Conservation (phyloP, 148 eudicot genomes). For the Dianthus caryophyllus region DNA sequence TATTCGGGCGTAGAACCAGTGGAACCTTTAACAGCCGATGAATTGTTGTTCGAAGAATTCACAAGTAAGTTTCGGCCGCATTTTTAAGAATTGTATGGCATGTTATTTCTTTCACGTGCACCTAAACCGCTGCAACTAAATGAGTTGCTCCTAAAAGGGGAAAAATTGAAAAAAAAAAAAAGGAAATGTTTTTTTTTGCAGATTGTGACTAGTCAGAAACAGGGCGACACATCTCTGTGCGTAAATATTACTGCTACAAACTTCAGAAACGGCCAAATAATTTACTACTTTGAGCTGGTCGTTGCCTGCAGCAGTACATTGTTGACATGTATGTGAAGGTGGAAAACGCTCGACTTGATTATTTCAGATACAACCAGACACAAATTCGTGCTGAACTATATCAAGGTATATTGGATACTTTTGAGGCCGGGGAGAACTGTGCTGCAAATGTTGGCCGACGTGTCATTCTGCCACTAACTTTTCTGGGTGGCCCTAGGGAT, state of each 20-base stretch:
- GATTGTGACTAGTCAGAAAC: background rate
- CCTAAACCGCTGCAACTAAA: background rate
- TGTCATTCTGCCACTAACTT: background rate
- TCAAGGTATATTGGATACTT: background rate
- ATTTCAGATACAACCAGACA: background rate
- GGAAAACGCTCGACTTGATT: background rate
- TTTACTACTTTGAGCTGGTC: background rate
- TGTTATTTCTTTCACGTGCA: too few species aligned
- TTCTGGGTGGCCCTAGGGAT: background rate
- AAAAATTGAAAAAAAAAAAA: background rate
- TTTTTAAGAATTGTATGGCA: too few species aligned
- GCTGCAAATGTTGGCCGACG: background rate
- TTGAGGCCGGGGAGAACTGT: background rate
- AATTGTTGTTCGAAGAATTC: too few species aligned
- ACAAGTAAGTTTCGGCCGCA: too few species aligned
- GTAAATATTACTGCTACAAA: background rate
- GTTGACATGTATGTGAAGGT: constrained; percentile 3
- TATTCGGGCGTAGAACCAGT: too few species aligned
- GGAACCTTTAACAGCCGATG: too few species aligned
- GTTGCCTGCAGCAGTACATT: background rate
- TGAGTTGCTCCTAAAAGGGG: too few species aligned
- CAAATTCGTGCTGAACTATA: background rate
- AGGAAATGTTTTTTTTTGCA: background rate
- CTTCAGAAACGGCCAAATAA: background rate
- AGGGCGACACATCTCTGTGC: background rate